Conservation (phyloP, 1,284 basidiomycete species). For the Puccinia coronata region DNA sequence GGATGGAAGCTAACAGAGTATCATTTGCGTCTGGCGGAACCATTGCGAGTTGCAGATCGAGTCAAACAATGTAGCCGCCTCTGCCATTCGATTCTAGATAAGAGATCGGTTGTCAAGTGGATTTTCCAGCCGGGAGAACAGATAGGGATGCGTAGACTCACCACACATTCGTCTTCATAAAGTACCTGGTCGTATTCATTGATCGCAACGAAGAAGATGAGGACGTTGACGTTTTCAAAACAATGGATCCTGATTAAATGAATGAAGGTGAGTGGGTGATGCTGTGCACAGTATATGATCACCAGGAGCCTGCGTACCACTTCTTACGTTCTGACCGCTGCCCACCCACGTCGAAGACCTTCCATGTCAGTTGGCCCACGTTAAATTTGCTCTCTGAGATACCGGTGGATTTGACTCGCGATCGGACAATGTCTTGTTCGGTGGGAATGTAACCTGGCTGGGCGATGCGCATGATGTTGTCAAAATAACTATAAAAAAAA, state of each 20-base stretch:
- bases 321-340: conserved; percentile 92
- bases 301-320: conserved; percentile 54
- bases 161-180: conserved; percentile 88
- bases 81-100: conserved; percentile 58
- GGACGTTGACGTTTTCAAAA: conserved; percentile 93
- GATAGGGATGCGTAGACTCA: conserved; percentile 62
- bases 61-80: conserved; percentile 56
- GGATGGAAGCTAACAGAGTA: conserved; percentile 57
- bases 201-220: conserved; percentile 88
- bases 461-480: conserved; percentile 53
- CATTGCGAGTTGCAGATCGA: conserved; percentile 56
- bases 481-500: conserved; percentile 35
- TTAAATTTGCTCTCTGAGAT: conserved; percentile 91
- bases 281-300: too few relatives aligned
- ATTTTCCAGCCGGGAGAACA: not conserved
- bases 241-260: conserved; percentile 59
- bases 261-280: too few relatives aligned
- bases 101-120: not conserved
- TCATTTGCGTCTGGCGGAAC: conserved; percentile 51
- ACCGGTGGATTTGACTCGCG: conserved; percentile 93
- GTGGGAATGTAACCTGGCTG: conserved; percentile 53
- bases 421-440: conserved; percentile 84
- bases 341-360: conserved; percentile 88
- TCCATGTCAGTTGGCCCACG: conserved; percentile 86
- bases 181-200: conserved; percentile 94